These are phyloP conservation scores for Syzygium aqueum DNA, from an alignment of 345 rosid species.

Conservation along the genomic window DNA sequence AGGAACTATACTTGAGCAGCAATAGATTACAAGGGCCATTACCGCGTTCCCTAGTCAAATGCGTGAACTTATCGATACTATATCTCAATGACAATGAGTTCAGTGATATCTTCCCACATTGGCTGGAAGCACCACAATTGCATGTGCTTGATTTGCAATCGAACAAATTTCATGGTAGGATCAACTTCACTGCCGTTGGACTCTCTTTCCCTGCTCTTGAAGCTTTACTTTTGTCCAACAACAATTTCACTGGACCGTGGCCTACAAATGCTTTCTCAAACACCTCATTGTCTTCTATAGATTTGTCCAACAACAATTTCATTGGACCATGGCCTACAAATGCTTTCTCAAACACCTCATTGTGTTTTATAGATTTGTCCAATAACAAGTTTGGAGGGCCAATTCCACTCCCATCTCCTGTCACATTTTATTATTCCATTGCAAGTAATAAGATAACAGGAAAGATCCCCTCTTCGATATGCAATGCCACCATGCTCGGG, in stretches of 20 bases:
- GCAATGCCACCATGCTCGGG: accelerated
- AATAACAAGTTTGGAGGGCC: not conserved
- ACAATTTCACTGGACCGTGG: not conserved
- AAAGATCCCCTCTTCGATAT: not conserved
- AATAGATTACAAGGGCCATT: not conserved
- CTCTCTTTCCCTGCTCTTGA: not conserved
- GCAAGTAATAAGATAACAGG: not conserved
- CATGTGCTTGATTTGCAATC: accelerated
- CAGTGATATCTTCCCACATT: not conserved
- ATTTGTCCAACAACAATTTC: slow-evolving; percentile 1
- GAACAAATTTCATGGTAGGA: not conserved
- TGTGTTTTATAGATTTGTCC: not conserved
- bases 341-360: not conserved
- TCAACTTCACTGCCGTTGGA: not conserved
- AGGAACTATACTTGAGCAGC: accelerated
- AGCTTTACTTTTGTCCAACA: not conserved
- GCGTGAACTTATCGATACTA: not conserved
- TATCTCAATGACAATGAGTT: accelerated
- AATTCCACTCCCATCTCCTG: not conserved
- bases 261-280: not conserved
- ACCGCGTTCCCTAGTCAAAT: not conserved
- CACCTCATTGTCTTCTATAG: accelerated
- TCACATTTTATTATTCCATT: not conserved
- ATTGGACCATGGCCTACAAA: accelerated
- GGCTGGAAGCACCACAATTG: accelerated